Evolutionary conservation across 1,139 yeast species (phyloP), one percentile per base, ranked within the genome.

Genomic region (Hemisphaericaspora xylofermentans): DNA sequence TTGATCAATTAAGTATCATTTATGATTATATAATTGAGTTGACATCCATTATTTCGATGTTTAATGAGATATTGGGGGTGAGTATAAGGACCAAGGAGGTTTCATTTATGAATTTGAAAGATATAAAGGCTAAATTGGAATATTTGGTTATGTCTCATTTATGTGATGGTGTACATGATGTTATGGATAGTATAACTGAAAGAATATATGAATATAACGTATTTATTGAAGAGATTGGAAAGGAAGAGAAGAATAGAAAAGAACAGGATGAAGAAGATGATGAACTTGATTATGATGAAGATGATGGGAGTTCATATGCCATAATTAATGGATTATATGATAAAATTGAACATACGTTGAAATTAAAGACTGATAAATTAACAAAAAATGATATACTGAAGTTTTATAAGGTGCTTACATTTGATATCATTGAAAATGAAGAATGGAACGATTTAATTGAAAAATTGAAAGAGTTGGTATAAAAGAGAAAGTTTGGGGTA

Each of bases 171-270:
- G 47, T 48, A 2, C 50, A 46, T 36, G 41, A 40, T 9, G 39
- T 45, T 16, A 27, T 41, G 17, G 49, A 46, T 26, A 36, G 37
- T 9, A 45, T 48, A 5, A 46, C 45, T 22, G 48, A 45, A 25
- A 45, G 42, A 17, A 40, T 48, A 31, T 48, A 48, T 24, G 45
- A 48, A 24, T 48, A 48, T 37, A 48, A 48, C 31, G 22, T 47
- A 19, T 35, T 41, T 35, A 40, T 46, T 37, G 49, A 48, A 17
- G 45, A 48, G 8, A 22, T 10, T 10, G 15, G 15, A 22, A 24
- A 5, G 3, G 29, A 33, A 9, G 15, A 21, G 3, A 14, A 26
- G 10, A 13, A 38, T 7, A 32, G 25, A 12, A 25, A 4, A 15
- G 30, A 7, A 14, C n/a, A 22, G 7, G 31, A 25, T 6, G 36